These are phyloP conservation scores for Trichosporon inkin DNA, from an alignment of 1,284 basidiomycete genomes.

Conservation along the genomic window DNA sequence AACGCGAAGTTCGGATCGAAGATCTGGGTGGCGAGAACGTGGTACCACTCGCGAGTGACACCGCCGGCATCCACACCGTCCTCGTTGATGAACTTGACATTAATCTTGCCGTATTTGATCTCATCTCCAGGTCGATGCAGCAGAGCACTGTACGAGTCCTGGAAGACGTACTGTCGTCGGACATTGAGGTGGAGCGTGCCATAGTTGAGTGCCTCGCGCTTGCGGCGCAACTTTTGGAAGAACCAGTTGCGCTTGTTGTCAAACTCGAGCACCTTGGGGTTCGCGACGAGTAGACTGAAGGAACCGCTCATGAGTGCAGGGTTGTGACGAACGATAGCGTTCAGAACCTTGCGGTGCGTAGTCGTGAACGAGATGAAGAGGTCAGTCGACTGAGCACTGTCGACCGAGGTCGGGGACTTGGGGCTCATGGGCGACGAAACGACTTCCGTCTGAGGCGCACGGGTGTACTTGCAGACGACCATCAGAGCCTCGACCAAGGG, in stretches of 20 bases:
- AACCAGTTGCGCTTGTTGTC: slow-evolving; percentile 99
- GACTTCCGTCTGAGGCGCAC: neutral
- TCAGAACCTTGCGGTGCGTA: slow-evolving; percentile 87
- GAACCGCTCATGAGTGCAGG: slow-evolving; percentile 97
- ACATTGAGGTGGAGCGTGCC: slow-evolving; percentile 86
- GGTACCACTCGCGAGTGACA: slow-evolving; percentile 98
- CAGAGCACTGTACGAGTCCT: slow-evolving; percentile 92
- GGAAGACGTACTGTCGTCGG: slow-evolving; percentile 87
- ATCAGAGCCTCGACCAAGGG: slow-evolving; percentile 92
- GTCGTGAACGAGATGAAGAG: slow-evolving; percentile 93
- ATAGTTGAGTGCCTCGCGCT: slow-evolving; percentile 66
- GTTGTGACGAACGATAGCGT: slow-evolving; percentile 96
- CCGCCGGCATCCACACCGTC: slow-evolving; percentile 98
- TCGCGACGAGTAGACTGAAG: slow-evolving; percentile 92
- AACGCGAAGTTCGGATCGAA: slow-evolving; percentile 96
- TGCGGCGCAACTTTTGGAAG: slow-evolving; percentile 89
- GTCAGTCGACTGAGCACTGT: slow-evolving; percentile 55
- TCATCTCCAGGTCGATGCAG: slow-evolving; percentile 89
- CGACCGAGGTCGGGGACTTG: slow-evolving; percentile 50
- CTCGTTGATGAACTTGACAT: slow-evolving; percentile 93
- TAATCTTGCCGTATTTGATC: slow-evolving; percentile 97
- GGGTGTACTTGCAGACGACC: slow-evolving; percentile 89
- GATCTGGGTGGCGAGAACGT: slow-evolving; percentile 95
- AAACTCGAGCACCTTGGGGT: slow-evolving; percentile 95
- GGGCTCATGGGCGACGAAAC: slow-evolving; percentile 53